phyloP scores from a whole-genome alignment of 2,329 filamentous ascomycete genomes.

The Diplodia corticola region DNA sequence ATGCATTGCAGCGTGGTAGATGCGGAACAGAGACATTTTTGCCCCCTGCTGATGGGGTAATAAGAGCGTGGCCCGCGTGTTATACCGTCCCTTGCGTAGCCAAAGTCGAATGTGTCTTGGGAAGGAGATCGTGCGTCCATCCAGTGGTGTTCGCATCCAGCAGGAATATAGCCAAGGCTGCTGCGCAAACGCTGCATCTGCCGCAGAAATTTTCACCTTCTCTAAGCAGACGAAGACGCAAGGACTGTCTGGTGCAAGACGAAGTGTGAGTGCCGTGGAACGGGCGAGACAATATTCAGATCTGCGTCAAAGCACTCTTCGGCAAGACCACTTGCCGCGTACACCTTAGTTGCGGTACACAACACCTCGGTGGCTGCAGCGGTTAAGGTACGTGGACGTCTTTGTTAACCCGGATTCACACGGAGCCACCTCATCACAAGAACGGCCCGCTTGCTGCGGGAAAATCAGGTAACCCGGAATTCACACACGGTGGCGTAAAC shows the following conservation, averaged over 20 bases:
- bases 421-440: slow-evolving; percentile 12
- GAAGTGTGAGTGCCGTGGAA: background rate
- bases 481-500: background rate
- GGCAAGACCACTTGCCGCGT: background rate
- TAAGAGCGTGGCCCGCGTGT: background rate
- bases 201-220: background rate
- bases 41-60: background rate
- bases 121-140: background rate
- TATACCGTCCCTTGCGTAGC: slow-evolving; percentile 13
- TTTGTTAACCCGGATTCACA: slow-evolving; percentile 3
- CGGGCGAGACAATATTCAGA: background rate
- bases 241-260: background rate
- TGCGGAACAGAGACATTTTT: slow-evolving; percentile 13
- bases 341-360: background rate
- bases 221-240: background rate
- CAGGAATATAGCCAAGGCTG: background rate
- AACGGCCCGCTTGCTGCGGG: background rate
- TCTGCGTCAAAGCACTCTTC: background rate
- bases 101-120: background rate
- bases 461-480: background rate
- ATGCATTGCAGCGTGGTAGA: background rate
- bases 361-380: slow-evolving; percentile 6
- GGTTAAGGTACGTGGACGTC: background rate
- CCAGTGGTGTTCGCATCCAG: background rate
- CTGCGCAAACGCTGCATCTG: background rate